phyloP scores from a whole-genome alignment of 2,329 filamentous ascomycete genomes.

The Colletotrichum shisoi region DNA sequence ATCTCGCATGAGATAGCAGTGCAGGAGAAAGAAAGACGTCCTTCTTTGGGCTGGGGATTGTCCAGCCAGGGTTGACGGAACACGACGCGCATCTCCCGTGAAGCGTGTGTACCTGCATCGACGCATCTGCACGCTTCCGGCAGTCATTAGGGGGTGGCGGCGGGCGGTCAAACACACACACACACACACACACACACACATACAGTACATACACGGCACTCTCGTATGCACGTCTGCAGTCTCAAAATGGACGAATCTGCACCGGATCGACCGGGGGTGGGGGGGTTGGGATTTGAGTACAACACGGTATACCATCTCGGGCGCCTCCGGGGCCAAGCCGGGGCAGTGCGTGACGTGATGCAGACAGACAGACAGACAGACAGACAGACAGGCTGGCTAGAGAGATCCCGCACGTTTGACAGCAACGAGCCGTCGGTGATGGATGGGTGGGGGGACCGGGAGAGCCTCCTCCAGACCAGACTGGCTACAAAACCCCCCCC shows the following conservation, averaged over 20 bases:
- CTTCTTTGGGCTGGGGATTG: not conserved
- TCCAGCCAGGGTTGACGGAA: not conserved
- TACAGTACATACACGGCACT: not conserved
- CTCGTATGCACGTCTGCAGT: not conserved
- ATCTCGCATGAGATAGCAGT: not conserved
- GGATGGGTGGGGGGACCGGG: too few species aligned
- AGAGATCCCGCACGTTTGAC: slow-evolving; percentile 24
- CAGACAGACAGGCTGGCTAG: not conserved
- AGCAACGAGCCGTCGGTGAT: not conserved
- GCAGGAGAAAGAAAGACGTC: not conserved
- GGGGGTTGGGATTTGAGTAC: too few species aligned
- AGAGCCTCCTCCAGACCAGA: too few species aligned
- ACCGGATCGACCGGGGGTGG: too few species aligned
- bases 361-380: slow-evolving; percentile 9
- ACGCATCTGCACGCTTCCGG: slow-evolving; percentile 30
- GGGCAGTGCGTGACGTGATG: slow-evolving; percentile 3
- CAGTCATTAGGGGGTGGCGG: not conserved
- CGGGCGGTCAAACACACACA: not conserved
- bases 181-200: not conserved
- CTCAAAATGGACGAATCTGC: not conserved
- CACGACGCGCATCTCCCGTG: not conserved
- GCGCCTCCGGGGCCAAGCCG: too few species aligned
- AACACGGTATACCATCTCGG: too few species aligned
- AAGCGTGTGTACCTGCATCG: slow-evolving; percentile 27
- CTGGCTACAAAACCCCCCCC: too few species aligned